Percentiles rank a stretch among this genome's conserved stretches.
Evolutionary conservation across 345 rosid species (phyloP).

Genomic region (Conringia planisiliqua): DNA sequence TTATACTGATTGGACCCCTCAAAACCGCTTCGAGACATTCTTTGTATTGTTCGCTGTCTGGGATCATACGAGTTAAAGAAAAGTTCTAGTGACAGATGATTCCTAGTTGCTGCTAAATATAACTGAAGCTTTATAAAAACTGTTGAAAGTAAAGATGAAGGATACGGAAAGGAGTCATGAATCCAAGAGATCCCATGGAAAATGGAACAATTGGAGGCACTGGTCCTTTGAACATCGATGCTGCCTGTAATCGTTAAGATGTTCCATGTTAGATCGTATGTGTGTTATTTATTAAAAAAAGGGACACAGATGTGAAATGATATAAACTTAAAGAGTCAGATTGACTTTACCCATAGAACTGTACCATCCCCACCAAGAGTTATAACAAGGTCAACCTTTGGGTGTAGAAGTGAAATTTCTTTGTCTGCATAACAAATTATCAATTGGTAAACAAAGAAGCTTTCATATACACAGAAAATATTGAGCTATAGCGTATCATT

Average conservation of each 20-base stretch:
- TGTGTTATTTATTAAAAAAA: neutral
- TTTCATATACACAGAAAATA: neutral
- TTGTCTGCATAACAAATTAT: constrained; percentile 50
- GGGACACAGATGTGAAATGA: neutral
- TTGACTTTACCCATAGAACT: constrained; percentile 84
- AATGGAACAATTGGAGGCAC: constrained; percentile 98
- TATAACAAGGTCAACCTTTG: constrained; percentile 86
- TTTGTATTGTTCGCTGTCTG: constrained; percentile 85
- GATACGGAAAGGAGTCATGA: constrained; percentile 99
- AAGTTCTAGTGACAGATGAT: neutral
- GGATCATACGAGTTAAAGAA: constrained; percentile 18
- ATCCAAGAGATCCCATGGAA: constrained; percentile 96
- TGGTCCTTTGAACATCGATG: constrained; percentile 98
- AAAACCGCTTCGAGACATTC: constrained; percentile 76
- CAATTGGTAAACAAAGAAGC: neutral
- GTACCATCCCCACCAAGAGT: constrained; percentile 99
- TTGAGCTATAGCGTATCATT: neutral
- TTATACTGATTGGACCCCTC: constrained; percentile 88
- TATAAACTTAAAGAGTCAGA: neutral
- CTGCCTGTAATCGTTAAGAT: constrained; percentile 59
- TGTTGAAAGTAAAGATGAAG: constrained; percentile 27
- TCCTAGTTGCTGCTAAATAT: neutral
- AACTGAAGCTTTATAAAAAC: neutral
- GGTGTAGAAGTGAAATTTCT: constrained; percentile 68
- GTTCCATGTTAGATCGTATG: constrained; percentile 8